A percentile compares a stretch with the other conserved stretches of the same genome.
Conservation (phyloP, 345 rosid species). For the Eucalyptus melliodora region DNA sequence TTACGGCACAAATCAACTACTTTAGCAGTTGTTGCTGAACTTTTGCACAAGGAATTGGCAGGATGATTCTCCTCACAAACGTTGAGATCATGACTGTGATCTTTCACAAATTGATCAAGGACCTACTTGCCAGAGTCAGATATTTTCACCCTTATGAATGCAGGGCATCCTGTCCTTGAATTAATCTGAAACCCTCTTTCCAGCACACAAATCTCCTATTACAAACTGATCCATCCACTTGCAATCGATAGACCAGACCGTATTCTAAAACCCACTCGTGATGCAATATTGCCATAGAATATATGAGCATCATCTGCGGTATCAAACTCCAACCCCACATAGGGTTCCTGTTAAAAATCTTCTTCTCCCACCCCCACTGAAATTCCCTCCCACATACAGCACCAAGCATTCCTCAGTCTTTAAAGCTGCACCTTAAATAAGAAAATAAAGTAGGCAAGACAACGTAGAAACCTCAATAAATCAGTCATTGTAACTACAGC, state of each 20-base stretch:
- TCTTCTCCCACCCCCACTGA: conserved; percentile 26
- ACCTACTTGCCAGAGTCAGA: conserved; percentile 78
- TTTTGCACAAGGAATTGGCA: conserved; percentile 10
- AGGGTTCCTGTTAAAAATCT: background rate
- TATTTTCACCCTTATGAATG: conserved; percentile 67
- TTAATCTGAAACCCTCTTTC: conserved; percentile 82
- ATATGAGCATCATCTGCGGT: conserved; percentile 64
- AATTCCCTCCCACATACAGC: conserved; percentile 32
- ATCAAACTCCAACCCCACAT: conserved; percentile 36
- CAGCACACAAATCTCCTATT: conserved; percentile 73
- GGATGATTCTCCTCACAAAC: conserved; percentile 13
- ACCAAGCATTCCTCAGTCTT: conserved; percentile 27
- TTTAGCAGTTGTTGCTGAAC: conserved; percentile 22
- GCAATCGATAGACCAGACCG: conserved; percentile 71
- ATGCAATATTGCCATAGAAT: conserved; percentile 39
- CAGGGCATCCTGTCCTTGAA: conserved; percentile 80
- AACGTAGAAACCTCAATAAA: background rate
- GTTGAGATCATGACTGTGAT: conserved; percentile 79
- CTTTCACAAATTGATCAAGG: conserved; percentile 60
- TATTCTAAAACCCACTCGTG: conserved; percentile 41
- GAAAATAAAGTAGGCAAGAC: background rate
- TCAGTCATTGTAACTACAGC: background rate
- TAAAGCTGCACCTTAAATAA: conserved; percentile 22
- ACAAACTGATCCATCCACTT: conserved; percentile 67
- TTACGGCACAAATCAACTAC: conserved; percentile 21